Evolutionary conservation across 352 stramenopile genomes (phyloP), one percentile per base, ranked within the genome.

Genomic region (Elongisporangium prolatum): DNA sequence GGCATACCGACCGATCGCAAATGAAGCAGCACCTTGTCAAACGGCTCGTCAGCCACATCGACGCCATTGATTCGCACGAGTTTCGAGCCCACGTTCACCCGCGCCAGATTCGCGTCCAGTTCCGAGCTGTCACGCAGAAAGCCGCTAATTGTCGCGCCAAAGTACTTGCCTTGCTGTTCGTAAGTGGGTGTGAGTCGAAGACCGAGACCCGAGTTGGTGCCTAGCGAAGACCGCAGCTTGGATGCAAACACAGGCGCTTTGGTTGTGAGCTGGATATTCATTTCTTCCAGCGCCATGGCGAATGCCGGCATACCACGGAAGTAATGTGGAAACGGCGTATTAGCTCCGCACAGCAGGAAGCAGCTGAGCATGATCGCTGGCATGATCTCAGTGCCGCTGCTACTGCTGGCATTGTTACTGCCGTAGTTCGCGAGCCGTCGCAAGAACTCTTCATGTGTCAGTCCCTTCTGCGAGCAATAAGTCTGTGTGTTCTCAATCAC

Each of bases 11-110:
- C 67, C 10, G 59, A 64, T 2, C 80, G 73, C 56, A 93, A 57
- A 11, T 86, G 72, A 18, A 66, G 56, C 49, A 92, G 55, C 8
- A 94, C 64, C 25, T 83, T 72, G 40, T 91, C 75, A 40, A 94
- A 94, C 3, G 68, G 60, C 24, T 80, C 73, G 56, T 85, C 67
- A 2, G 67, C 59, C 38, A 89, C 72, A 50, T 91, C 63, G 1
- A 89, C 61, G 13, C 83, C 83, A 51, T 94, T 94, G 47, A 94
- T 84, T 5, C 71, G 74, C n/a, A 86, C 71, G 8, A 92, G 67
- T 52, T 83, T 75, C 16, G 80, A 74, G 34, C 80, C 85, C 25
- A 94, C 60, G 6, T 76, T 77, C 2, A 94, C 72, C 22, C 75
- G 63, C 5, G 74, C 71, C 17, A 94, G 63, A 9, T 67, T 69